Base-by-base conservation (phyloP, 1,139 yeast genomes). In the Suhomyces bolitotheri region DNA sequence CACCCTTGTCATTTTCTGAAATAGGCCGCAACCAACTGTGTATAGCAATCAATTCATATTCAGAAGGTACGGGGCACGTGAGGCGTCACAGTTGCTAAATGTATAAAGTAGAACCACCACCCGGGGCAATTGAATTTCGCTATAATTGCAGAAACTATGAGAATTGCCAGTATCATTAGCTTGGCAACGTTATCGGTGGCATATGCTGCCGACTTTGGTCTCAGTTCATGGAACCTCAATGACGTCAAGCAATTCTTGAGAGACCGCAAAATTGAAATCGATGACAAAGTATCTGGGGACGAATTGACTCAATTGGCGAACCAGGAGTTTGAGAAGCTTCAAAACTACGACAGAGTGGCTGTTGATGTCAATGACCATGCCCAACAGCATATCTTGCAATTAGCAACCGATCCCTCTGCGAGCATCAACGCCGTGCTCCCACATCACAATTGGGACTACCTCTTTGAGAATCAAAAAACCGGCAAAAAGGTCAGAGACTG, bases 251-350 rank as follows among this genome's bases (percentile, higher is more conserved):
- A 58, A 29, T 60, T 60, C 34, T 53, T 60, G 31, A 49, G 48
- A 24, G 78, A 73, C 44, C 64, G 71, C 25, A 55, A 60, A 19
- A 50, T 62, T 14, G 46, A 52, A 23, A 39, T 54, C 31, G 54
- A 56, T 16, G 48, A 51, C 15, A 35, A 40, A 16, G 39, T 50
- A 10, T 44, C 57, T 4, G 36, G 56, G 22, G 60, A 62, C 2
- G 63, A 67, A 31, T 47, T 73, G 44, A 60, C 60, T 31, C 50
- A 54, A 9, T 51, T 61, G 38, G 66, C 73, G 1, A 49, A 51
- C 16, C 49, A 56, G 20, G 66, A 64, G 32, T 65, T 65, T 53
- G 49, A 50, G 7, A 55, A 56, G 31, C 45, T 58, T 38, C 49
- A 51, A 15, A 32, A 36, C 12, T 29, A 25, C 23, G 38, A 41